Conservation (phyloP, 2,329 filamentous ascomycete species). For the Chrysoporthe puriensis region DNA sequence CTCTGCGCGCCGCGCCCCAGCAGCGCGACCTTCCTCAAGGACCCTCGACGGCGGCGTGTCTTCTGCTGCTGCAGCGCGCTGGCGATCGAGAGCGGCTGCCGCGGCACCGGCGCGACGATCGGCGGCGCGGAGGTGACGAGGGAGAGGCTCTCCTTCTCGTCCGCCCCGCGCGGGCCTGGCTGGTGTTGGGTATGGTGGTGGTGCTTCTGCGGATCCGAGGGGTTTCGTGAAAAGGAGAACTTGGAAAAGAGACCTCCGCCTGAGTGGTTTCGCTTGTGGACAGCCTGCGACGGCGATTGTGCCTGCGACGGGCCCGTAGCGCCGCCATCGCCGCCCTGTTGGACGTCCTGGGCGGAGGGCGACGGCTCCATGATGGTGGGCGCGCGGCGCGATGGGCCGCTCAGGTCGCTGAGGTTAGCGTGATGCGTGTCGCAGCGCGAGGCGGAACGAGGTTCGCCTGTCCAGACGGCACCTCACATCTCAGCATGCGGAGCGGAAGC, state of each 20-base stretch:
- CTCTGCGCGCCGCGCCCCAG: conserved; percentile 73
- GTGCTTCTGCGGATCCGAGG: conserved; percentile 36
- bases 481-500: conserved; percentile 3
- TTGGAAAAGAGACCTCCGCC: conserved; percentile 65
- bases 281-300: conserved; percentile 17
- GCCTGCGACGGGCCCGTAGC: background rate
- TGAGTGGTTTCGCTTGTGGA: conserved; percentile 51
- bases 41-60: conserved; percentile 76
- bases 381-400: conserved; percentile 16
- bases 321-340: conserved; percentile 15
- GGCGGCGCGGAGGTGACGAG: background rate
- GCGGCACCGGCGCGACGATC: conserved; percentile 36
- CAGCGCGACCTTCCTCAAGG: conserved; percentile 83
- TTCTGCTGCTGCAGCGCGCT: conserved; percentile 50
- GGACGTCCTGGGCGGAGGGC: conserved; percentile 18
- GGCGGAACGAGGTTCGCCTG: conserved; percentile 15
- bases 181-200: conserved; percentile 30
- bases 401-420: conserved; percentile 24
- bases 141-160: conserved; percentile 21
- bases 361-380: conserved; percentile 26
- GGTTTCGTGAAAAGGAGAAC: conserved; percentile 66
- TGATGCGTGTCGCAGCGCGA: conserved; percentile 8
- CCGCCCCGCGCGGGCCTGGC: conserved; percentile 13
- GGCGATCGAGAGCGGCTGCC: conserved; percentile 41
- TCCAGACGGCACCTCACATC: conserved; percentile 17